A percentile compares a stretch with the other conserved stretches of the same genome.
These are phyloP conservation scores for Durio zibethinus DNA, from an alignment of 345 rosid genomes.

Conservation along the genomic window DNA sequence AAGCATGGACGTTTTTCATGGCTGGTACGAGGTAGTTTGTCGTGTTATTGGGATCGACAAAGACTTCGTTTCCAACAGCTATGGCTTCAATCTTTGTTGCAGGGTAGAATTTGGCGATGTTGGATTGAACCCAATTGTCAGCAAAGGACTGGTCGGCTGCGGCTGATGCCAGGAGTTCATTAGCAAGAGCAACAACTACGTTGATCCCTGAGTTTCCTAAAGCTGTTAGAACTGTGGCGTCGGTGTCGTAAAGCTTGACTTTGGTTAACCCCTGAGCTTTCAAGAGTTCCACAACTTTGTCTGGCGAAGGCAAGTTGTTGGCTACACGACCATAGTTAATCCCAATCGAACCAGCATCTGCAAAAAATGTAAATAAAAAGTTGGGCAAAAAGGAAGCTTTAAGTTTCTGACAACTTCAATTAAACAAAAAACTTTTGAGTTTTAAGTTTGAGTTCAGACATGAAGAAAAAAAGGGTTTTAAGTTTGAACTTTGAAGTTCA, in stretches of 20 bases:
- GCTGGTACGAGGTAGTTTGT: conserved; percentile 72
- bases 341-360: conserved; percentile 53
- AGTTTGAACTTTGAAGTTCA: background rate
- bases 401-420: too few relatives aligned
- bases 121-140: conserved; percentile 77
- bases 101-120: conserved; percentile 53
- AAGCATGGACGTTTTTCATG: conserved; percentile 63
- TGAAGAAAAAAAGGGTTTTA: too few relatives aligned
- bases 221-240: conserved; percentile 58
- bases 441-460: background rate
- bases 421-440: too few relatives aligned
- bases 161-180: conserved; percentile 65
- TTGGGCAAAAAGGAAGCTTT: background rate
- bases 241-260: conserved; percentile 79
- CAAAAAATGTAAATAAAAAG: conserved; percentile 16
- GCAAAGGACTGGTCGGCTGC: conserved; percentile 68
- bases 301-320: conserved; percentile 62
- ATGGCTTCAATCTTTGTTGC: conserved; percentile 67
- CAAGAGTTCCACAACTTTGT: conserved; percentile 63
- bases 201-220: conserved; percentile 57
- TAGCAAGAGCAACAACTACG: conserved; percentile 75
- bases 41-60: conserved; percentile 69
- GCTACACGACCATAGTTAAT: conserved; percentile 87
- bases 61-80: conserved; percentile 89
- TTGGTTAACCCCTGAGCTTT: conserved; percentile 52